These are phyloP conservation scores for Zygotorulaspora florentina DNA, from an alignment of 805 yeast genomes.

Conservation along the genomic window DNA sequence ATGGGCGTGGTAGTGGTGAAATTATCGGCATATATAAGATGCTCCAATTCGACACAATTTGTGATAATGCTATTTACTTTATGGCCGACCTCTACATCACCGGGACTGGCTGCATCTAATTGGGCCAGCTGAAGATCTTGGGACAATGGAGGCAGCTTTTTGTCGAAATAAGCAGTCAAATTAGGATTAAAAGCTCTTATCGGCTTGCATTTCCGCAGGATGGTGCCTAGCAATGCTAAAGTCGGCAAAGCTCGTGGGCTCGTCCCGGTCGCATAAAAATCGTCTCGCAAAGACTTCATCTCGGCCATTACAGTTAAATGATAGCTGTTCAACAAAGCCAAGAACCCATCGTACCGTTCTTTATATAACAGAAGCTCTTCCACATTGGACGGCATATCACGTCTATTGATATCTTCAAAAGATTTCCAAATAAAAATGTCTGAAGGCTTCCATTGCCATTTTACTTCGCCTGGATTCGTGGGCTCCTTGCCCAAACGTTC, in stretches of 20 bases:
- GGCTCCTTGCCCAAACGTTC: not conserved
- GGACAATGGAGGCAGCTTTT: not conserved
- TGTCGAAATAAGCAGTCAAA: conserved; percentile 7
- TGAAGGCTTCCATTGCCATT: conserved; percentile 16
- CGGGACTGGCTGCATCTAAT: not conserved
- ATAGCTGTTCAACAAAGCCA: conserved; percentile 16
- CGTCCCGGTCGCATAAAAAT: conserved; percentile 3
- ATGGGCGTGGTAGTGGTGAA: conserved; percentile 4
- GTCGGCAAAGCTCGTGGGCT: conserved; percentile 12
- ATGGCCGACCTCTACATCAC: not conserved
- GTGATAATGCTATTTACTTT: conserved; percentile 6
- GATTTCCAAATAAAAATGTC: conserved; percentile 22
- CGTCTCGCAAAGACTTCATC: conserved; percentile 13
- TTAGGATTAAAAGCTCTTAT: conserved; percentile 22
- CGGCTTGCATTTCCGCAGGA: conserved; percentile 15
- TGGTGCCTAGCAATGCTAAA: conserved; percentile 11
- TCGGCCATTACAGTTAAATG: conserved; percentile 17
- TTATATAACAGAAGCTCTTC: conserved; percentile 15
- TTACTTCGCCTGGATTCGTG: not conserved
- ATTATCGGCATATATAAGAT: conserved; percentile 11
- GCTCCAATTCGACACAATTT: conserved; percentile 11
- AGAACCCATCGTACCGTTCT: conserved; percentile 18
- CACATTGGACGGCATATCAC: conserved; percentile 7
- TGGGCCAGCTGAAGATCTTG: not conserved
- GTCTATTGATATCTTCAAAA: conserved; percentile 8